phyloP scores from a whole-genome alignment of 2,329 filamentous ascomycete genomes.

The Bimuria novae-zelandiae region DNA sequence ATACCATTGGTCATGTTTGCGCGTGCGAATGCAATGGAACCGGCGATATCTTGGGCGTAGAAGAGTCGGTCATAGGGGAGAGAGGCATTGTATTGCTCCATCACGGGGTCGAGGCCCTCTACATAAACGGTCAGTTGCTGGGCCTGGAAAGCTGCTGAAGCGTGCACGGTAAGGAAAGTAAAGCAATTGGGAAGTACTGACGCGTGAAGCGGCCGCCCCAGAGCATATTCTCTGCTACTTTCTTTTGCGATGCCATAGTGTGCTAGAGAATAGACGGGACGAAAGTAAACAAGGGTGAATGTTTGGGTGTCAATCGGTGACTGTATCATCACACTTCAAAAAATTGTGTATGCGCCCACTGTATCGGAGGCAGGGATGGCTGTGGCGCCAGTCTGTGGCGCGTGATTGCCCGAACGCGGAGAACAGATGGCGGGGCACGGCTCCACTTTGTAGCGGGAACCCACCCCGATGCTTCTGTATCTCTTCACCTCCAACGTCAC shows the following conservation, averaged over 20 bases:
- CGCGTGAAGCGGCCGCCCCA: constrained; percentile 46
- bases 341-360: constrained; percentile 29
- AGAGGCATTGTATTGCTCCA: constrained; percentile 82
- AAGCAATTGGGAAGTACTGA: constrained; percentile 22
- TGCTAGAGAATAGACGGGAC: not conserved
- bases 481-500: not conserved
- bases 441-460: not conserved
- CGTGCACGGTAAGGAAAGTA: not conserved
- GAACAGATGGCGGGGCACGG: not conserved
- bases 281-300: not conserved
- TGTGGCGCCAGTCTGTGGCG: constrained; percentile 10
- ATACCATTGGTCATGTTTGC: constrained; percentile 78
- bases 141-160: not conserved
- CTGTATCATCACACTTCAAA: constrained; percentile 26
- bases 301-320: constrained; percentile 19
- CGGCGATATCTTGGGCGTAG: constrained; percentile 79
- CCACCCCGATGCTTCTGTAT: not conserved
- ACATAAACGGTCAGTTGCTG: constrained; percentile 9
- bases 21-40: constrained; percentile 79
- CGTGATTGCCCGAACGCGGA: constrained; percentile 1
- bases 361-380: constrained; percentile 30
- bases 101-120: constrained; percentile 83
- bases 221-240: constrained; percentile 46
- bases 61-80: constrained; percentile 79
- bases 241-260: constrained; percentile 41